Base-by-base conservation (phyloP, 2,329 filamentous ascomycete genomes). In the Penicillium freii region DNA sequence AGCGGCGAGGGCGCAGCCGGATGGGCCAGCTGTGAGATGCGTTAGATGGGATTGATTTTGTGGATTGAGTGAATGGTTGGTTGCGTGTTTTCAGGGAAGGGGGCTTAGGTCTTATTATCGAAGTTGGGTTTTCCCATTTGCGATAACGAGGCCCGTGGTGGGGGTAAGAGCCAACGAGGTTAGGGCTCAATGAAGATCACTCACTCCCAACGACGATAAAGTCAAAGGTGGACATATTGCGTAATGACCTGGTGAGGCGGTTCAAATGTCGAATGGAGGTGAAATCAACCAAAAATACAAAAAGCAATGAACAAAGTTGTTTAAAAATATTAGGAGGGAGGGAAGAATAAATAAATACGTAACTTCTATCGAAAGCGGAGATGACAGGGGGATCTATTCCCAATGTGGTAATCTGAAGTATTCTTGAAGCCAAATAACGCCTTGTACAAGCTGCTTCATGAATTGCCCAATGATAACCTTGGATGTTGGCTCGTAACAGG, bases 1-100 rank as follows among this genome's bases (percentile, higher is more conserved):
- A 2, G 80, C 71, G 0, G 85, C 84, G 25, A 86, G 66, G 2
- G 81, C 73, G 51, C 80, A 80, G 5, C 85, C 85, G 9, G 85
- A 77, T 2, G 85, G 81, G 21, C 85, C 84, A 42, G 42, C 54
- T 56, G 9, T 8, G 4, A 19, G 8, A 29, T 13, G n/a, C 23
- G 15, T 47, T 39, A 53, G 25, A 13, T 31, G 11, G 31, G 11
- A 5, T 31, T 31, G 4, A 13, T 13, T 31, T 31, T 31, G 31
- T 31, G 31, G 11, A 13, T 13, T 31, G 11, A 5, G 11, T 31
- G 31, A 13, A 31, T 13, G 31, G 31, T 31, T 31, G 29, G 29
- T 31, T 31, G 11, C 5, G 13, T 31, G 11, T 31, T 13, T 31
- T 31, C 4, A 11, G 29, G 10, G 1, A 13, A 13, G 11, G 31